phyloP scores from a whole-genome alignment of 2,329 filamentous ascomycete species.

The Fusarium decemcellulare region DNA sequence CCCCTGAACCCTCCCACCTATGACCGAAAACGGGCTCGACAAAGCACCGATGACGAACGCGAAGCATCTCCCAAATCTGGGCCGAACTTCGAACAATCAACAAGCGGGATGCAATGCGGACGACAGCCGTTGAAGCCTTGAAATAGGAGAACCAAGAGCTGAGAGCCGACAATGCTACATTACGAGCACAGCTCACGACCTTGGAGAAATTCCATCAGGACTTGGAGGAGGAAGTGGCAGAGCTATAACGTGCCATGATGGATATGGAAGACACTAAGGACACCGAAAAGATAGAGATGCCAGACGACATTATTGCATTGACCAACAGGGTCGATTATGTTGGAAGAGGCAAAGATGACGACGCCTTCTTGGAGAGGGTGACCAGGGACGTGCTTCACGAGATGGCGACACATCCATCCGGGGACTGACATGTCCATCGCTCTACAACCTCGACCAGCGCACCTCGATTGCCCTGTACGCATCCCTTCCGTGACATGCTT shows the following conservation, averaged over 20 bases:
- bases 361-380: background rate
- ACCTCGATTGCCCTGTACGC: no score
- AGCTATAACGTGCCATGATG: background rate
- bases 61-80: slow-evolving; percentile 6
- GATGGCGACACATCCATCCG: background rate
- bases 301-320: background rate
- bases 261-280: background rate
- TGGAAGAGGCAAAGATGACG: background rate
- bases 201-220: background rate
- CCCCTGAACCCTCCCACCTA: background rate
- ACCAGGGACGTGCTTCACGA: background rate
- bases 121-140: background rate
- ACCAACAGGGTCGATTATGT: background rate
- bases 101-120: background rate
- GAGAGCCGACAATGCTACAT: background rate
- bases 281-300: background rate
- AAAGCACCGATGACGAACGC: background rate
- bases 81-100: background rate
- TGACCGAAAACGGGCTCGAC: slow-evolving; percentile 8
- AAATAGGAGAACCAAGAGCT: background rate
- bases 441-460: no score
- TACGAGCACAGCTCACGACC: background rate
- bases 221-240: background rate
- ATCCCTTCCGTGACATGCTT: no score
- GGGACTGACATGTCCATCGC: background rate